Evolutionary conservation across 2,329 filamentous ascomycete genomes (phyloP).

Genomic region (Cladorrhinum sp.): DNA sequence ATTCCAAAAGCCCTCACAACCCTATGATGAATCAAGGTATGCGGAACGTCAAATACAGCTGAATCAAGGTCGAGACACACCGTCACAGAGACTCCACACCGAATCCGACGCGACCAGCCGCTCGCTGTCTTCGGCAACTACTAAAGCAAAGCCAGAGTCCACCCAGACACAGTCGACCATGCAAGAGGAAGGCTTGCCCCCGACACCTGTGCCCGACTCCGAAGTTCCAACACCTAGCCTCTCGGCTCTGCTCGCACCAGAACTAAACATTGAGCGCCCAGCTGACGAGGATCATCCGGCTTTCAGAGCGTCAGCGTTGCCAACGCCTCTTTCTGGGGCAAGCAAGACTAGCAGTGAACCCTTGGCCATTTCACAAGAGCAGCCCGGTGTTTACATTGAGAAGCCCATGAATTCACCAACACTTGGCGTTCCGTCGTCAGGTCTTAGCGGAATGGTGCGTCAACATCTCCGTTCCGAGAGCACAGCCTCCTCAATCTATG

Average conservation of each 20-base stretch:
- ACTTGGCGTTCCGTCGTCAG: conserved; percentile 62
- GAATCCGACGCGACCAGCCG: conserved; percentile 44
- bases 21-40: conserved; percentile 83
- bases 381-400: conserved; percentile 18
- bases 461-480: conserved; percentile 82
- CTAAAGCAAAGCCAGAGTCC: conserved; percentile 32
- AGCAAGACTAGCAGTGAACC: conserved; percentile 28
- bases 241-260: conserved; percentile 29
- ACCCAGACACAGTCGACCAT: conserved; percentile 31
- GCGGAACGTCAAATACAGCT: conserved; percentile 78
- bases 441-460: conserved; percentile 76
- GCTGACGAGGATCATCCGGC: conserved; percentile 55
- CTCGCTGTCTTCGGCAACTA: conserved; percentile 44
- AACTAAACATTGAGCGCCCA: conserved; percentile 44
- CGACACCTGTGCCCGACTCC: conserved; percentile 45
- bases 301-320: conserved; percentile 45
- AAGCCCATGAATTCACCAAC: conserved; percentile 70
- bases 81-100: conserved; percentile 44
- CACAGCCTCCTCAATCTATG: conserved; percentile 76
- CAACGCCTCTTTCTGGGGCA: conserved; percentile 41
- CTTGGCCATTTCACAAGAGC: conserved; percentile 24
- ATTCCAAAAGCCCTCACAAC: conserved; percentile 67
- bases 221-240: conserved; percentile 33
- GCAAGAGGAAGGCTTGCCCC: conserved; percentile 34
- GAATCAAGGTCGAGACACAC: conserved; percentile 69